phyloP scores from a whole-genome alignment of 371 early-diverging fungal species.

The Syncephalastrum sp. region DNA sequence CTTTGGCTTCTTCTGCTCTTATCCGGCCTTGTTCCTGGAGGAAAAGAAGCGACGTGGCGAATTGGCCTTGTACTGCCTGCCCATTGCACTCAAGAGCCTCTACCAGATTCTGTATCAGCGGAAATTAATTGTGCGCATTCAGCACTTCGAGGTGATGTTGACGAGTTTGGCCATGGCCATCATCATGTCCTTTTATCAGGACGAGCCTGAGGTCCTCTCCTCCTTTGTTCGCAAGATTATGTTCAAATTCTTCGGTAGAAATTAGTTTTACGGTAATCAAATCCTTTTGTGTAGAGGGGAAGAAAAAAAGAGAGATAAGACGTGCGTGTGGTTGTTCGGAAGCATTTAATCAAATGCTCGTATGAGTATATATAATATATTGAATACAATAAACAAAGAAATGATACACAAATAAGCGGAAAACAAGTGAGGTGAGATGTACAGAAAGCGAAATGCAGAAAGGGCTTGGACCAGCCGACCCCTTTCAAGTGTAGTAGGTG shows the following conservation, averaged over 20 bases:
- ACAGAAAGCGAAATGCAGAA: not conserved
- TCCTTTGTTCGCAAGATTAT: slow-evolving; percentile 57
- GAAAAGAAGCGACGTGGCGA: slow-evolving; percentile 67
- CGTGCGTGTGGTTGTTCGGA: not conserved
- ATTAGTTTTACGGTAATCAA: slow-evolving; percentile 21
- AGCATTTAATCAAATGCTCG: no score
- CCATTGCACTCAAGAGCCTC: slow-evolving; percentile 59
- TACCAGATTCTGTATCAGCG: slow-evolving; percentile 59
- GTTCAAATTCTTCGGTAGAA: slow-evolving; percentile 56
- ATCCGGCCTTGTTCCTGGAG: slow-evolving; percentile 65
- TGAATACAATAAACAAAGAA: no score
- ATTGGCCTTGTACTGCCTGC: slow-evolving; percentile 67
- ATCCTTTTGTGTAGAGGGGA: not conserved
- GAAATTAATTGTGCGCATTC: slow-evolving; percentile 57
- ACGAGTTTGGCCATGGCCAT: slow-evolving; percentile 50
- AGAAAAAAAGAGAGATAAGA: not conserved
- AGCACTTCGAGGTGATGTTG: slow-evolving; percentile 58
- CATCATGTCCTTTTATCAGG: slow-evolving; percentile 66
- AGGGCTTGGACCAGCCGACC: not conserved
- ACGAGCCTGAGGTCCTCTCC: slow-evolving; percentile 59
- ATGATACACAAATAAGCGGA: no score
- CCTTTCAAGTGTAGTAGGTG: no score
- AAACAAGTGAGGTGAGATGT: not conserved
- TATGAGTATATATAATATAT: not conserved
- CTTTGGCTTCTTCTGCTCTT: slow-evolving; percentile 56